Conservation (phyloP, 164 flowering plant species). For the Chloranthus sessilifolius region DNA sequence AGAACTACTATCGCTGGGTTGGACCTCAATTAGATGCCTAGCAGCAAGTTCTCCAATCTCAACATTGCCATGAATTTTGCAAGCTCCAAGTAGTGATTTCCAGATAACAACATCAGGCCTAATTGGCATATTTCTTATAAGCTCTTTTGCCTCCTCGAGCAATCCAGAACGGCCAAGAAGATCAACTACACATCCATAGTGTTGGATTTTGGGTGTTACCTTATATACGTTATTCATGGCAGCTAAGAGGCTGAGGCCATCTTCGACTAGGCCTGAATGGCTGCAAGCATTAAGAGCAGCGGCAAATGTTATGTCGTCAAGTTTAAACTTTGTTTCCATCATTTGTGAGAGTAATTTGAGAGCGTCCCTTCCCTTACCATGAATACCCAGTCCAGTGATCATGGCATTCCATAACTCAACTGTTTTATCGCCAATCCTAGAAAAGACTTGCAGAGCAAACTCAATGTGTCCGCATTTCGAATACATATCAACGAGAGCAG, state of each 20-base stretch:
- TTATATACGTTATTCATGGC: constrained; percentile 10
- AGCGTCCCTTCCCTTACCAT: constrained; percentile 15
- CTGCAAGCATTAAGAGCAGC: constrained; percentile 22
- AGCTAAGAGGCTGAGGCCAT: constrained; percentile 16
- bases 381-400: constrained; percentile 17
- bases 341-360: constrained; percentile 16
- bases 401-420: constrained; percentile 19
- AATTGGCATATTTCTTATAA: constrained; percentile 14
- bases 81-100: constrained; percentile 16
- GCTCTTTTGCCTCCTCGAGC: constrained; percentile 14
- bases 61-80: constrained; percentile 15
- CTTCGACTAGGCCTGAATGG: constrained; percentile 21
- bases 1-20: constrained; percentile 12
- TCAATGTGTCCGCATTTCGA: constrained; percentile 21
- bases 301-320: constrained; percentile 11
- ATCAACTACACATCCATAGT: constrained; percentile 21
- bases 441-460: constrained; percentile 13
- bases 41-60: constrained; percentile 19
- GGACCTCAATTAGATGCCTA: constrained; percentile 7
- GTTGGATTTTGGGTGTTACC: constrained; percentile 18
- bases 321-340: constrained; percentile 1
- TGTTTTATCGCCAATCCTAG: constrained; percentile 7
- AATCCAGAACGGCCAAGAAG: constrained; percentile 18
- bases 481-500: constrained; percentile 23
- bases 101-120: constrained; percentile 18